These are phyloP conservation scores for Vicia villosa DNA, from an alignment of 306 rosid genomes.

Conservation along the genomic window DNA sequence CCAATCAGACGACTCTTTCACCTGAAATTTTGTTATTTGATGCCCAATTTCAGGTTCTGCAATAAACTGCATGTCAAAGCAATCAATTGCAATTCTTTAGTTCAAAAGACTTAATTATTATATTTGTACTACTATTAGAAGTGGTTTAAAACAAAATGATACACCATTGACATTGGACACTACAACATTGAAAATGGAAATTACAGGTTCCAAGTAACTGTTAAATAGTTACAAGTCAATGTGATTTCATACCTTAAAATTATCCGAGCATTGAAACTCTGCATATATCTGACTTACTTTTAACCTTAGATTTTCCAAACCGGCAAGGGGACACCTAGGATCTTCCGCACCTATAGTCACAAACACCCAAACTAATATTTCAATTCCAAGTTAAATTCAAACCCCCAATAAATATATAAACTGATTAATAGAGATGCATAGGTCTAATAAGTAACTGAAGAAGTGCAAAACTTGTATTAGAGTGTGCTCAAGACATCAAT, in stretches of 20 bases:
- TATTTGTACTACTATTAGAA: not conserved
- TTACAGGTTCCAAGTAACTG: slow-evolving; percentile 19
- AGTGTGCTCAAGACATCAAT: slow-evolving; percentile 15
- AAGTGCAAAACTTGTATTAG: slow-evolving; percentile 13
- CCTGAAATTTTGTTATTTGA: slow-evolving; percentile 57
- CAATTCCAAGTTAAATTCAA: slow-evolving; percentile 29
- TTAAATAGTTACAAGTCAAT: slow-evolving; percentile 12
- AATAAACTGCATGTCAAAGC: slow-evolving; percentile 51
- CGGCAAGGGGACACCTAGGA: slow-evolving; percentile 73
- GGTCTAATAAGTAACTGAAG: slow-evolving; percentile 21
- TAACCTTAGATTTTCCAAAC: slow-evolving; percentile 52
- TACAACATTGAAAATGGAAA: slow-evolving; percentile 1
- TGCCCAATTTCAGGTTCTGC: slow-evolving; percentile 64
- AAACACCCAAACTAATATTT: slow-evolving; percentile 25
- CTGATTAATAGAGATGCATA: not conserved
- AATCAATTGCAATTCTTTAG: slow-evolving; percentile 19
- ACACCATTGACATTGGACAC: not conserved
- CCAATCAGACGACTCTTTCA: slow-evolving; percentile 80
- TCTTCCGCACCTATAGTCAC: slow-evolving; percentile 74
- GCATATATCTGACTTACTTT: slow-evolving; percentile 50
- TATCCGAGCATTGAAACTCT: slow-evolving; percentile 44
- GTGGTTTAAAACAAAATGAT: not conserved
- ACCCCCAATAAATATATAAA: slow-evolving; percentile 13
- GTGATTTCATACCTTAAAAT: slow-evolving; percentile 63
- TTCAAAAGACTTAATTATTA: slow-evolving; percentile 8